A percentile compares a stretch with the other conserved stretches of the same genome.
Conservation (phyloP, 352 stramenopile species). For the Aphanomyces cochlioides region DNA sequence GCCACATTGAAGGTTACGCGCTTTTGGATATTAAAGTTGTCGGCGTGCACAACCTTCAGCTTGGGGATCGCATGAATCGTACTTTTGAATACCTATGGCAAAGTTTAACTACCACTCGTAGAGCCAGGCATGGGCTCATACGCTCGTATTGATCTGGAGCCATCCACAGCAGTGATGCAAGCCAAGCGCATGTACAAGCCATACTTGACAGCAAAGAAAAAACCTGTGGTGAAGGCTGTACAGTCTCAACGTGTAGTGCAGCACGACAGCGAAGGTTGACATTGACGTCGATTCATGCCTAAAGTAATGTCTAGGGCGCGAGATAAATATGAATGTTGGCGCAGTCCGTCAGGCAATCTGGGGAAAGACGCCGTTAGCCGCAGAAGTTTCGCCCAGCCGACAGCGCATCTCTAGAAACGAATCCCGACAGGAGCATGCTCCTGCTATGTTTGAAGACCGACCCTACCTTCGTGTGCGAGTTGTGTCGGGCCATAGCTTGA, state of each 20-base stretch:
- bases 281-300: background rate
- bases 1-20: slow-evolving; percentile 55
- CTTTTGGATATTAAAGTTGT: slow-evolving; percentile 56
- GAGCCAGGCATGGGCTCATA: slow-evolving; percentile 34
- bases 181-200: slow-evolving; percentile 40
- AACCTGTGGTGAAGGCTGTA: background rate
- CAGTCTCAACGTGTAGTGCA: slow-evolving; percentile 22
- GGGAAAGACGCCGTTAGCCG: slow-evolving; percentile 31
- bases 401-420: slow-evolving; percentile 56
- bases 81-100: background rate
- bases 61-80: slow-evolving; percentile 34
- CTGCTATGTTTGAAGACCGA: slow-evolving; percentile 36
- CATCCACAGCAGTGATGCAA: slow-evolving; percentile 50
- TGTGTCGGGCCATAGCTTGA: slow-evolving; percentile 56
- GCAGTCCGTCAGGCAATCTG: slow-evolving; percentile 27
- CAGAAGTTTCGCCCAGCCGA: slow-evolving; percentile 56
- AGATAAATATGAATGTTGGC: slow-evolving; percentile 26
- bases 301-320: background rate
- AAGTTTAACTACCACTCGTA: background rate
- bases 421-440: slow-evolving; percentile 46
- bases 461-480: slow-evolving; percentile 52
- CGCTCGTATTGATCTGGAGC: slow-evolving; percentile 60
- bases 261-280: slow-evolving; percentile 23
- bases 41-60: slow-evolving; percentile 38
- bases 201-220: slow-evolving; percentile 19